phyloP scores from a whole-genome alignment of 2,329 filamentous ascomycete genomes.

The Sodiomyces alkalinus region DNA sequence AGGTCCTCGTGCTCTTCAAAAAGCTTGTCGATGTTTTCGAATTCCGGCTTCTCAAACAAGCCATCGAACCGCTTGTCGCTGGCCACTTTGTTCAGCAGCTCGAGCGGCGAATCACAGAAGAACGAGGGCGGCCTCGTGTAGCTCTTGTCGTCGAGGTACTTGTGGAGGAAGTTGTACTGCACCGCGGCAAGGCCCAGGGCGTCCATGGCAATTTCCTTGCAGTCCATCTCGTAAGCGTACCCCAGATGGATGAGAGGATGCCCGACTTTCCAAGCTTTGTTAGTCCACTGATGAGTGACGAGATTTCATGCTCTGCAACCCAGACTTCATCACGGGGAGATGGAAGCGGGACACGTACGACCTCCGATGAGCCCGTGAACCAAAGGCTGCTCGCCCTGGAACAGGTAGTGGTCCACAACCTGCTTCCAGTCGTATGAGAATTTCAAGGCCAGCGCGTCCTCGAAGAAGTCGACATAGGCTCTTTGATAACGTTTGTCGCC shows the following conservation, averaged over 20 bases:
- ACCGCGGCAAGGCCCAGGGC: conserved; percentile 54
- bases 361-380: conserved; percentile 68
- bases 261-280: conserved; percentile 50
- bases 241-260: conserved; percentile 89
- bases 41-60: conserved; percentile 42
- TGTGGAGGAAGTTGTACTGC: conserved; percentile 44
- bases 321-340: too few relatives aligned
- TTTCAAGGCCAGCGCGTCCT: conserved; percentile 65
- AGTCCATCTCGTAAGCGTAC: conserved; percentile 85
- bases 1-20: conserved; percentile 54
- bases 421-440: conserved; percentile 73
- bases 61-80: conserved; percentile 55
- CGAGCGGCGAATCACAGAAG: conserved; percentile 45
- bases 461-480: conserved; percentile 88
- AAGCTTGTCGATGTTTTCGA: conserved; percentile 49
- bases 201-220: conserved; percentile 76
- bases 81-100: conserved; percentile 55
- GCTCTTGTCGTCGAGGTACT: conserved; percentile 54
- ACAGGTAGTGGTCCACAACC: conserved; percentile 62
- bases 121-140: conserved; percentile 53
- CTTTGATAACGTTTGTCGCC: conserved; percentile 72
- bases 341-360: conserved; percentile 35
- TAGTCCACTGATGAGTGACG: too few relatives aligned
- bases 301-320: too few relatives aligned
- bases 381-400: conserved; percentile 58